These are phyloP conservation scores for Fusarium robinianum DNA, from an alignment of 2,329 filamentous ascomycete genomes.

Conservation along the genomic window DNA sequence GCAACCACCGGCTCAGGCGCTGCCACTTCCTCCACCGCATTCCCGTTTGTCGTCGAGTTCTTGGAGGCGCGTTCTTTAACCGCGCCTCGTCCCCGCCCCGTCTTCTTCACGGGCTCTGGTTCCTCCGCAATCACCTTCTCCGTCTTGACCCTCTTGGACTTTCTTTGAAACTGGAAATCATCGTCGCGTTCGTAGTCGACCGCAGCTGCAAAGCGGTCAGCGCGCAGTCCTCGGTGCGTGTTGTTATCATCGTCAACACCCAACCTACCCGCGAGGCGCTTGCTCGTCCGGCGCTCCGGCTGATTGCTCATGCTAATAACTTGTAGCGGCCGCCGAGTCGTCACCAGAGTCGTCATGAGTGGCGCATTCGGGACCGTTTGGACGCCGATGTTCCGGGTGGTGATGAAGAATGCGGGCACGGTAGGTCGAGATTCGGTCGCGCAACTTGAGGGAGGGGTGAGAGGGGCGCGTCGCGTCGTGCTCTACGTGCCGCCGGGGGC, in stretches of 20 bases:
- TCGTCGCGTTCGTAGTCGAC: constrained; percentile 71
- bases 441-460: constrained; percentile 9
- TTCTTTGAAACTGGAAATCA: constrained; percentile 75
- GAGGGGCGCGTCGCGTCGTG: constrained; percentile 31
- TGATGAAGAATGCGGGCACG: constrained; percentile 19
- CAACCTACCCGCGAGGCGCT: constrained; percentile 65
- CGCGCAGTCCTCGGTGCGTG: constrained; percentile 11
- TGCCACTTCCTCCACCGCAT: constrained; percentile 29
- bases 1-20: constrained; percentile 18
- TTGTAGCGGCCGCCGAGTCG: constrained; percentile 66
- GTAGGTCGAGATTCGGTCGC: constrained; percentile 18
- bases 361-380: constrained; percentile 44
- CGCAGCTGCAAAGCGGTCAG: constrained; percentile 40
- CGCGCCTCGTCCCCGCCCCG: constrained; percentile 38
- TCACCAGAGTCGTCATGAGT: constrained; percentile 74
- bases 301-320: constrained; percentile 71
- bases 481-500: constrained; percentile 1
- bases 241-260: constrained; percentile 19
- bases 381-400: constrained; percentile 22
- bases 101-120: constrained; percentile 50
- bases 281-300: constrained; percentile 64
- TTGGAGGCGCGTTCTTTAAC: constrained; percentile 43
- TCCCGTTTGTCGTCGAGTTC: constrained; percentile 37
- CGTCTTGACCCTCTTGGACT: constrained; percentile 67
- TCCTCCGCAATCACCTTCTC: constrained; percentile 44